Conservation (phyloP, 768 basidiomycete species). For the Clathrus columnatus region DNA sequence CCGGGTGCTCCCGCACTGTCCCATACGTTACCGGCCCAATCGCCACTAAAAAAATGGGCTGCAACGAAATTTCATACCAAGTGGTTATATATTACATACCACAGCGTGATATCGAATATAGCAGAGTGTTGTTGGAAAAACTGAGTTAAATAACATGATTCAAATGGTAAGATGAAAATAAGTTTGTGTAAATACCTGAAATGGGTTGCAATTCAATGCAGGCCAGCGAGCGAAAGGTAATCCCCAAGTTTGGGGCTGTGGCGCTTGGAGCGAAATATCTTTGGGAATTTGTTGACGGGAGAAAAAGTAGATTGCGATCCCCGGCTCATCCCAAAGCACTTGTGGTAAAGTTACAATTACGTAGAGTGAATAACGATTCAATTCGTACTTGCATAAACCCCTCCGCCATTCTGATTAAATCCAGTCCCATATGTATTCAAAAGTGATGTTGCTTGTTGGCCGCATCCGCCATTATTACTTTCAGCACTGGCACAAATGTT, state of each 20-base stretch:
- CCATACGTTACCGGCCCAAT: conserved; percentile 89
- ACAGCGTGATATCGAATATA: conserved; percentile 83
- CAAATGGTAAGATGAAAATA: background rate
- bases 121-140: conserved; percentile 71
- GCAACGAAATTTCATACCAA: conserved; percentile 2
- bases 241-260: conserved; percentile 72
- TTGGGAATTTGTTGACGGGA: conserved; percentile 60
- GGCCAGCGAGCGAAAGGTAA: conserved; percentile 73
- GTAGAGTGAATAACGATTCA: background rate
- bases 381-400: conserved; percentile 80
- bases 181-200: conserved; percentile 15
- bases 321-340: conserved; percentile 72
- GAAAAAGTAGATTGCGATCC: conserved; percentile 80
- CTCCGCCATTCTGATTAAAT: conserved; percentile 81
- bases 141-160: conserved; percentile 19
- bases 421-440: conserved; percentile 51
- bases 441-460: conserved; percentile 49
- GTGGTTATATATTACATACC: conserved; percentile 35
- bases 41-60: conserved; percentile 47
- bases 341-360: conserved; percentile 14
- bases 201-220: conserved; percentile 63
- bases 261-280: conserved; percentile 68
- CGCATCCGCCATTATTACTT: conserved; percentile 78
- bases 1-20: conserved; percentile 62
- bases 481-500: conserved; percentile 63